Conservation (phyloP, 352 stramenopile species). For the Phytophthora hibernalis region DNA sequence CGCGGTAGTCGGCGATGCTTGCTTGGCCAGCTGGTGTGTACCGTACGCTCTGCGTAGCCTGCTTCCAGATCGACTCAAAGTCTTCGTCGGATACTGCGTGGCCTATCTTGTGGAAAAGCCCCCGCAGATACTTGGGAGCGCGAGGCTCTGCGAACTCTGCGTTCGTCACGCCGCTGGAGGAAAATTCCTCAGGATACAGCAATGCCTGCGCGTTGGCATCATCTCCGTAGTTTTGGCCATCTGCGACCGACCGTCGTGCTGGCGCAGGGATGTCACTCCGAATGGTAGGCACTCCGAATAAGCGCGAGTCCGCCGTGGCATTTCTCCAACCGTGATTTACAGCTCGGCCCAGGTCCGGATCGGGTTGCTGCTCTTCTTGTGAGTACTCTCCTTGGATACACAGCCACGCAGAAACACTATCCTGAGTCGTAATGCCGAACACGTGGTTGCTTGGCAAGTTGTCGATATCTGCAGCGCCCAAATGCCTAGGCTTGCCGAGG, state of each 20-base stretch:
- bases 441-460: conserved; percentile 56
- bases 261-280: conserved; percentile 85
- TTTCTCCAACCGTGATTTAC: conserved; percentile 91
- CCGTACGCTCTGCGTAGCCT: conserved; percentile 48
- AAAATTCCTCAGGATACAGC: conserved; percentile 87
- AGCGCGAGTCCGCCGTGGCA: conserved; percentile 56
- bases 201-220: conserved; percentile 82
- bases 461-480: conserved; percentile 49
- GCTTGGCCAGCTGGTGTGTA: conserved; percentile 52
- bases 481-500: conserved; percentile 73
- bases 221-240: conserved; percentile 93
- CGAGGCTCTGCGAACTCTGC: conserved; percentile 82
- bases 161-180: conserved; percentile 81
- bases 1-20: conserved; percentile 77
- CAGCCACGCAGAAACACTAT: conserved; percentile 61
- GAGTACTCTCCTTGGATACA: conserved; percentile 90
- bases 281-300: conserved; percentile 89
- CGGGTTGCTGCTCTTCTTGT: conserved; percentile 79
- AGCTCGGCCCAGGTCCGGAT: conserved; percentile 82
- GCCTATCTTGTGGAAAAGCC: conserved; percentile 77
- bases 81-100: conserved; percentile 62
- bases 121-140: conserved; percentile 62
- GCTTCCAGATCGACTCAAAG: conserved; percentile 78
- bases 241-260: conserved; percentile 78
- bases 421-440: conserved; percentile 66